Percentiles rank a stretch among this genome's conserved stretches.
phyloP scores from a whole-genome alignment of 2,329 filamentous ascomycete genomes.

The Thelonectria discophora region DNA sequence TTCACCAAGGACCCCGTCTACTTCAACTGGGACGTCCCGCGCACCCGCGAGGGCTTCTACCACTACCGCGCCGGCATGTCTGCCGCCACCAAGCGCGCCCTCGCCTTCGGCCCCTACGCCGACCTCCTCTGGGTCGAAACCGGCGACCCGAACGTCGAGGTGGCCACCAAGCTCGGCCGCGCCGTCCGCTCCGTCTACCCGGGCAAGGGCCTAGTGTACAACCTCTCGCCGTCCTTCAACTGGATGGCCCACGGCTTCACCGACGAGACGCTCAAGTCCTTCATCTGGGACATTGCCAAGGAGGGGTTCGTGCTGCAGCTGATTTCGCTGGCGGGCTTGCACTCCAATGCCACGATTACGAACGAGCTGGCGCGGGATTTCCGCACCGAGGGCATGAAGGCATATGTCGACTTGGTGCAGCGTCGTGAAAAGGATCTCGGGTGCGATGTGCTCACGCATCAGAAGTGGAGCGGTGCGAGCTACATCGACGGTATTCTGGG shows the following conservation, averaged over 20 bases:
- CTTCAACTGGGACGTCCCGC: constrained; percentile 91
- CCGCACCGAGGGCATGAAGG: constrained; percentile 93
- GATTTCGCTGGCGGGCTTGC: constrained; percentile 71
- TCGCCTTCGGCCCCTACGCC: constrained; percentile 90
- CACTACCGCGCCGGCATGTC: constrained; percentile 86
- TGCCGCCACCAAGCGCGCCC: constrained; percentile 90
- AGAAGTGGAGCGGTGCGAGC: constrained; percentile 78
- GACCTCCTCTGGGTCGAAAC: constrained; percentile 98
- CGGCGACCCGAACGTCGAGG: constrained; percentile 82
- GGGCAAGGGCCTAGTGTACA: constrained; percentile 93
- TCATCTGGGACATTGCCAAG: constrained; percentile 95
- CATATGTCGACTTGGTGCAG: constrained; percentile 95
- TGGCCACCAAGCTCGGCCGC: constrained; percentile 77
- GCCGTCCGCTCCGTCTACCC: constrained; percentile 77
- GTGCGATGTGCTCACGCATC: constrained; percentile 92
- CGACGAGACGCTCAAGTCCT: constrained; percentile 82
- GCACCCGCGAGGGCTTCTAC: constrained; percentile 93
- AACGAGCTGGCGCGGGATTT: constrained; percentile 83
- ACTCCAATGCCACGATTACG: constrained; percentile 70
- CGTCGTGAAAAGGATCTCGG: constrained; percentile 87
- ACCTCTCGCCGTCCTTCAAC: constrained; percentile 96
- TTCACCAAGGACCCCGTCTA: constrained; percentile 74
- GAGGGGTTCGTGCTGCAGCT: constrained; percentile 81
- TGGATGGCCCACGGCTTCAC: constrained; percentile 97
- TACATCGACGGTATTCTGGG: constrained; percentile 92